phyloP scores from a whole-genome alignment of 371 early-diverging fungal genomes.

The Sporodiniella umbellata region DNA sequence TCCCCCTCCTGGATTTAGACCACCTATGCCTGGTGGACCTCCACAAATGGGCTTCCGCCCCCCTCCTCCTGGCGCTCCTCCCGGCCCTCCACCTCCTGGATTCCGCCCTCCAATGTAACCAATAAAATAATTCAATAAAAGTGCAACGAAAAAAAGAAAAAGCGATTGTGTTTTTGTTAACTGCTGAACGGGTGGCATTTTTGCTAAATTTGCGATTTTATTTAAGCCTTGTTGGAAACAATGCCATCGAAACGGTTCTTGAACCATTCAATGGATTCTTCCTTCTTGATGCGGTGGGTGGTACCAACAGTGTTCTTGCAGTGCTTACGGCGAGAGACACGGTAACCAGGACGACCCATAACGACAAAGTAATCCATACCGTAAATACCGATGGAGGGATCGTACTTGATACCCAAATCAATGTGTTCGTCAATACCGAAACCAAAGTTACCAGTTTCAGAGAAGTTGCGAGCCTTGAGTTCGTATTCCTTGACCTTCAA shows the following conservation, averaged over 20 bases:
- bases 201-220: background rate
- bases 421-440: slow-evolving; percentile 99
- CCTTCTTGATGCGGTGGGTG: slow-evolving; percentile 92
- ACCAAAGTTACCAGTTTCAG: slow-evolving; percentile 99
- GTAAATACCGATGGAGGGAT: slow-evolving; percentile 98
- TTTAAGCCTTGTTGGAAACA: slow-evolving; percentile 67
- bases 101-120: slow-evolving; percentile 14
- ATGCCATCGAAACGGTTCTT: slow-evolving; percentile 90
- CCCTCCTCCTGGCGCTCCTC: slow-evolving; percentile 43
- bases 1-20: slow-evolving; percentile 53
- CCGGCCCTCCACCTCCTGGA: slow-evolving; percentile 28
- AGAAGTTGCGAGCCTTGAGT: slow-evolving; percentile 94
- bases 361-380: slow-evolving; percentile 99
- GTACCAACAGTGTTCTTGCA: slow-evolving; percentile 84
- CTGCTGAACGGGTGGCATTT: background rate
- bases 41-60: slow-evolving; percentile 58
- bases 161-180: background rate
- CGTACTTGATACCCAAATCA: slow-evolving; percentile 99
- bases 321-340: slow-evolving; percentile 97
- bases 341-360: slow-evolving; percentile 97
- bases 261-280: slow-evolving; percentile 85
- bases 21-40: slow-evolving; percentile 31
- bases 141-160: background rate
- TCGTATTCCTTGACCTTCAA: slow-evolving; percentile 99
- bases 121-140: too few species aligned